Base-by-base conservation (phyloP, 306 rosid species). In the Castanea sativa region DNA sequence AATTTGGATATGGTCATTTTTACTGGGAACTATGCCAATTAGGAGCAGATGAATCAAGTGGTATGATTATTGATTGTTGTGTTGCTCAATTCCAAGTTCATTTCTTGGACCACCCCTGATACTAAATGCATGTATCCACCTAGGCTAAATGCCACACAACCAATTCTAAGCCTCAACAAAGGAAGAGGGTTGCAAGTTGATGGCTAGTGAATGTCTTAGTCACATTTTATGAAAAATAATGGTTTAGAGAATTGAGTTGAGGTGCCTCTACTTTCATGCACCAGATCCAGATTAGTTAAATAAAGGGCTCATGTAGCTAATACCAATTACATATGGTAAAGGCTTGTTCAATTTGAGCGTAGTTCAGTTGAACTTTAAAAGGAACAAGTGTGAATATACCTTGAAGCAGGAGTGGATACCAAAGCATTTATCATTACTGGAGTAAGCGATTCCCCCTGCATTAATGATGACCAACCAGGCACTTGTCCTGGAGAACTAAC, bases 371-470 rank as follows among this genome's bases (percentile, higher is more conserved):
- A 76, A 73, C 59, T 72, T 51, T 12, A 49, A 49, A 13, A 49
- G 65, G 23, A 67, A 25, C 27, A 41, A 49, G 52, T 51, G 29
- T n/a, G 80, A 41, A 73, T 69, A 79, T 90, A 95, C 99, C 99
- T 91, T 86, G 99, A 90, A 78, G 99, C 98, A 52, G 99, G 98
- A 78, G 83, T 87, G 81, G 96, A 89, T 83, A 86, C 90, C 92
- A 95, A 77, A 73, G 91, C 91, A 83, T 87, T 87, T 57, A 86
- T 81, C 94, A 93, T 79, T 60, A 67, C 76, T 29, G 93, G 88
- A 73, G 89, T 89, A 83, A 93, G 93, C 3, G 86, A 73, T 23
- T 94, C 92, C 65, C 98, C 98, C 80, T 89, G 88, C 97, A 91
- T 83, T 84, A 93, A 92, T 53, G 98, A 87, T 78, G 96, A 84